Evolutionary conservation across 805 yeast species (phyloP).

Genomic region (Wickerhamiella vanderwaltii): DNA sequence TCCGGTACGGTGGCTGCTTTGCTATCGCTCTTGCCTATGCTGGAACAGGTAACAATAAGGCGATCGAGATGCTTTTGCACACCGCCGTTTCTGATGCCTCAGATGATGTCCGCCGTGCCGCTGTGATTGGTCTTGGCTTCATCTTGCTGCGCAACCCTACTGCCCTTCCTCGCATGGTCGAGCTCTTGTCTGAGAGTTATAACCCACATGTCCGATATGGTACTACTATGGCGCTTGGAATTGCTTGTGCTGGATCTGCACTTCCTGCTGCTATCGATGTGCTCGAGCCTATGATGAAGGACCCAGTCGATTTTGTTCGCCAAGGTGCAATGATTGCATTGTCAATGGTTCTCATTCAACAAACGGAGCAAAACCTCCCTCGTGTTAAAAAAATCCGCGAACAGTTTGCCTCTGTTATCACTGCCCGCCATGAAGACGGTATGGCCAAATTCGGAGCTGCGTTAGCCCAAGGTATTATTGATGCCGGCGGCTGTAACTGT

Average conservation of each 20-base stretch:
- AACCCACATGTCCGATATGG: constrained; percentile 98
- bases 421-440: constrained; percentile 89
- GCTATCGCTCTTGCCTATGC: constrained; percentile 92
- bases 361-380: constrained; percentile 70
- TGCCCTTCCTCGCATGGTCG: constrained; percentile 91
- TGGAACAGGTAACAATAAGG: constrained; percentile 85
- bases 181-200: constrained; percentile 82
- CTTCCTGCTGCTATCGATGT: constrained; percentile 80
- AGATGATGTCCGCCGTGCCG: constrained; percentile 93
- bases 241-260: constrained; percentile 93
- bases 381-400: constrained; percentile 69
- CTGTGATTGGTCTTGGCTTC: constrained; percentile 86
- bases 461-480: constrained; percentile 90
- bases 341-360: constrained; percentile 79
- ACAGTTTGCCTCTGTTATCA: constrained; percentile 58
- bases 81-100: constrained; percentile 93
- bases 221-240: constrained; percentile 93
- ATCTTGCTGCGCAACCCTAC: constrained; percentile 80
- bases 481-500: constrained; percentile 98
- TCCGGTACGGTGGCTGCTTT: constrained; percentile 93
- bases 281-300: constrained; percentile 82
- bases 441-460: constrained; percentile 97
- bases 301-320: constrained; percentile 92
- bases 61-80: constrained; percentile 76
- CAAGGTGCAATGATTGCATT: constrained; percentile 93